Percentiles rank a stretch among this genome's conserved stretches.
phyloP scores from a whole-genome alignment of 208 protist genomes.

The Crithidia sp. region DNA sequence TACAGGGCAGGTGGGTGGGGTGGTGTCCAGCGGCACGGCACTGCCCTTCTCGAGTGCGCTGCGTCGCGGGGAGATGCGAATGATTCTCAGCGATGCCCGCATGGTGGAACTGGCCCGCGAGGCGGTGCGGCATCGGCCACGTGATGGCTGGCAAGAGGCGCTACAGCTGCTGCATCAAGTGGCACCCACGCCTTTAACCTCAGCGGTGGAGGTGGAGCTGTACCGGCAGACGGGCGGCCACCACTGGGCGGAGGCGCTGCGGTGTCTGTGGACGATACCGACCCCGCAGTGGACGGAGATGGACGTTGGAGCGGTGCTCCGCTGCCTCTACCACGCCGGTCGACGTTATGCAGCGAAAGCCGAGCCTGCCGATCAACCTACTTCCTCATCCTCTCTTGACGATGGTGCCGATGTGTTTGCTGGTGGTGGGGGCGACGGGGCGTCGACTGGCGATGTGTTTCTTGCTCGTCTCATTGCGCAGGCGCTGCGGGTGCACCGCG shows the following conservation, averaged over 20 bases:
- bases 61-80: slow-evolving; percentile 23
- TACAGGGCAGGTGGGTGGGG: background rate
- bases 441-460: background rate
- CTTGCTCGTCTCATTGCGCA: slow-evolving; percentile 24
- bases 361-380: background rate
- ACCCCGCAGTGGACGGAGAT: slow-evolving; percentile 62
- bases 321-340: slow-evolving; percentile 52
- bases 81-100: slow-evolving; percentile 35
- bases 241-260: slow-evolving; percentile 41
- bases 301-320: slow-evolving; percentile 55
- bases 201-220: slow-evolving; percentile 43
- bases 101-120: slow-evolving; percentile 33
- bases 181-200: slow-evolving; percentile 31
- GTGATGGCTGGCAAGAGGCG: slow-evolving; percentile 45
- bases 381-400: background rate
- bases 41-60: slow-evolving; percentile 2
- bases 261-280: slow-evolving; percentile 37
- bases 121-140: slow-evolving; percentile 20
- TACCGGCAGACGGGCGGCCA: slow-evolving; percentile 42
- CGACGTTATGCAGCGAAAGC: background rate
- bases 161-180: slow-evolving; percentile 41
- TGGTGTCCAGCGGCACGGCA: background rate
- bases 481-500: slow-evolving; percentile 20
- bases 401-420: background rate
- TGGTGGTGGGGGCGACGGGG: background rate